Conservation (phyloP, 768 basidiomycete genomes). For the Rhodosporidiobolus odoratus region DNA sequence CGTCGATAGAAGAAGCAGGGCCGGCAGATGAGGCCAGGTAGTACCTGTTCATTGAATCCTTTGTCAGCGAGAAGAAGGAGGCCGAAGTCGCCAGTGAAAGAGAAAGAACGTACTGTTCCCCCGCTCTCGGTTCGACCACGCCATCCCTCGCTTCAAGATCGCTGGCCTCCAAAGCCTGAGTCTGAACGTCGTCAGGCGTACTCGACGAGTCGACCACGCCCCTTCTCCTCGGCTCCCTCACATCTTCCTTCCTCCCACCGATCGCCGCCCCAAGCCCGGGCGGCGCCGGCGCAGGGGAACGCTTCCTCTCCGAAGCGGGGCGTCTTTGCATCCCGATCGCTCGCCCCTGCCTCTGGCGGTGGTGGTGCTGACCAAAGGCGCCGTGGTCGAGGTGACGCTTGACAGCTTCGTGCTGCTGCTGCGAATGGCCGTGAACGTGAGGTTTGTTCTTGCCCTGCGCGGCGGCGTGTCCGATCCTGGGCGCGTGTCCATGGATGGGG, state of each 20-base stretch:
- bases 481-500: not conserved
- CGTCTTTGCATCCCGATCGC: slow-evolving; percentile 1
- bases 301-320: not conserved
- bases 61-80: no score
- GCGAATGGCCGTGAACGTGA: not conserved
- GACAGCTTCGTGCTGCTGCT: not conserved
- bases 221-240: not conserved
- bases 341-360: not conserved
- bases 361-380: not conserved
- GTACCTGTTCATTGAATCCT: no score
- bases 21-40: not conserved
- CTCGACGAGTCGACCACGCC: not conserved
- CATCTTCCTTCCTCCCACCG: not conserved
- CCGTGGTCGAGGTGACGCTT: slow-evolving; percentile 3
- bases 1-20: not conserved
- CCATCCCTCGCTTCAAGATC: not conserved
- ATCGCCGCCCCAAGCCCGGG: not conserved
- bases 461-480: not conserved
- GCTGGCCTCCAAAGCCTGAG: not conserved
- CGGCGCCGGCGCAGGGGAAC: not conserved
- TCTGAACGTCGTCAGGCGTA: not conserved
- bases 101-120: not conserved
- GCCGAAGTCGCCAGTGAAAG: no score
- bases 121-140: not conserved
- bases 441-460: no score